phyloP scores from a whole-genome alignment of 2,329 filamentous ascomycete genomes.

The Stemphylium vesicarium region DNA sequence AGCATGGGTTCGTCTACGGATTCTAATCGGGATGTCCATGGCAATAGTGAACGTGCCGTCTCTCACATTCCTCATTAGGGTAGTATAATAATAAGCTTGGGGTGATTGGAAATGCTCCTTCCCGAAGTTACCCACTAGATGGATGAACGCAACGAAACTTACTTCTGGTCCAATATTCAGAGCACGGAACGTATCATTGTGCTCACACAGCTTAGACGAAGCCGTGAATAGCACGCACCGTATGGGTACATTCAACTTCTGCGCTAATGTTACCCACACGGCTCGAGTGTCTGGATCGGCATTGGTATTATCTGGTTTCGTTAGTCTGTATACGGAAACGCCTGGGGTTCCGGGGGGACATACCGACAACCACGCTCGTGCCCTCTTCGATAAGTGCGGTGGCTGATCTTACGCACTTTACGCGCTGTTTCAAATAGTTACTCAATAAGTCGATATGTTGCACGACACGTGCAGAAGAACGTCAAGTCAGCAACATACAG shows the following conservation, averaged over 20 bases:
- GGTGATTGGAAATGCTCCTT: conserved; percentile 8
- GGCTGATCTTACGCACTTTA: conserved; percentile 74
- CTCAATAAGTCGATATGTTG: conserved; percentile 32
- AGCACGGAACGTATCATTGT: conserved; percentile 86
- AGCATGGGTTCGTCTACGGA: conserved; percentile 18
- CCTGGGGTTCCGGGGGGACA: conserved; percentile 44
- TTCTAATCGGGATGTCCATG: not conserved
- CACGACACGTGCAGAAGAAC: conserved; percentile 32
- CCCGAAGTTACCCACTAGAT: conserved; percentile 9
- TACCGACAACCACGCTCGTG: conserved; percentile 78
- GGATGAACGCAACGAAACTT: conserved; percentile 32
- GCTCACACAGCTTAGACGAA: conserved; percentile 71
- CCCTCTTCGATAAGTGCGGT: conserved; percentile 68
- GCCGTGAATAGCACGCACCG: conserved; percentile 87
- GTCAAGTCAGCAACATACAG: conserved; percentile 52
- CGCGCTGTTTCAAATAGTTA: conserved; percentile 56
- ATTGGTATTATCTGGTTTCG: conserved; percentile 86
- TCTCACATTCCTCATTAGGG: conserved; percentile 16
- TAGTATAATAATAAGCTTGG: conserved; percentile 10
- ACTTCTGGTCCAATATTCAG: conserved; percentile 55
- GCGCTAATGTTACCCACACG: conserved; percentile 79
- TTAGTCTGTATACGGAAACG: conserved; percentile 23
- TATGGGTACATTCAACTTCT: conserved; percentile 73
- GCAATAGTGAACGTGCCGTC: conserved; percentile 4
- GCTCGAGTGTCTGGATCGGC: conserved; percentile 76